These are phyloP conservation scores for Arthrobotrys pseudoclavata DNA, from an alignment of 2,329 filamentous ascomycete genomes.

Conservation along the genomic window DNA sequence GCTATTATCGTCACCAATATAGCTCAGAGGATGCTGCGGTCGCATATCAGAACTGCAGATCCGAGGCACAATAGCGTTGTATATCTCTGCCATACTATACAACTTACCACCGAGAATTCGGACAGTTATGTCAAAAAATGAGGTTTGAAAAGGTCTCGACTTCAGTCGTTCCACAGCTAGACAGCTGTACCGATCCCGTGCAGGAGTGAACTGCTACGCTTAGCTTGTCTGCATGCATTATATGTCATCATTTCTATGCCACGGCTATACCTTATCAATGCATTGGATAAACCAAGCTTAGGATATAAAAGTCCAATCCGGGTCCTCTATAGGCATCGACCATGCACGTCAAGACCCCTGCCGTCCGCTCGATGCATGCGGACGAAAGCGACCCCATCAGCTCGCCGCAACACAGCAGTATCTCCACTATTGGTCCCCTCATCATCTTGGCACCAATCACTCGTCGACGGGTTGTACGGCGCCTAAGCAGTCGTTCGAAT, in stretches of 20 bases:
- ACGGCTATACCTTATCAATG: conserved; percentile 5
- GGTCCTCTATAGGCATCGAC: neutral
- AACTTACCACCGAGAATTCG: neutral
- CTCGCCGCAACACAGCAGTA: conserved; percentile 22
- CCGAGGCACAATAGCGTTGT: conserved; percentile 14
- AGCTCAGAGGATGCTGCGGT: neutral
- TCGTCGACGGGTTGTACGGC: conserved; percentile 18
- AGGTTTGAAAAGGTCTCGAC: neutral
- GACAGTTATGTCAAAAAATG: neutral
- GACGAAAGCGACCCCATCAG: conserved; percentile 19
- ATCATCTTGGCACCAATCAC: conserved; percentile 27
- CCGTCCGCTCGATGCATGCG: neutral
- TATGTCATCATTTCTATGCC: neutral
- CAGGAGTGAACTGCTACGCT: neutral
- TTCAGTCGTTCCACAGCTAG: neutral
- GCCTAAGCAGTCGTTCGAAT: conserved; percentile 18
- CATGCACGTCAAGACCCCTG: conserved; percentile 9
- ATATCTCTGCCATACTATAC: neutral
- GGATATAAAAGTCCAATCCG: neutral
- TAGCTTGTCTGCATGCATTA: neutral
- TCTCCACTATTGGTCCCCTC: conserved; percentile 15
- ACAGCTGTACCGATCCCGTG: neutral
- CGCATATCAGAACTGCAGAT: neutral
- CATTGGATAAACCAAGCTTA: neutral
- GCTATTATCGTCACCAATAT: neutral